Conservation (phyloP, 169 alveolate species). For the Babesia ovis region DNA sequence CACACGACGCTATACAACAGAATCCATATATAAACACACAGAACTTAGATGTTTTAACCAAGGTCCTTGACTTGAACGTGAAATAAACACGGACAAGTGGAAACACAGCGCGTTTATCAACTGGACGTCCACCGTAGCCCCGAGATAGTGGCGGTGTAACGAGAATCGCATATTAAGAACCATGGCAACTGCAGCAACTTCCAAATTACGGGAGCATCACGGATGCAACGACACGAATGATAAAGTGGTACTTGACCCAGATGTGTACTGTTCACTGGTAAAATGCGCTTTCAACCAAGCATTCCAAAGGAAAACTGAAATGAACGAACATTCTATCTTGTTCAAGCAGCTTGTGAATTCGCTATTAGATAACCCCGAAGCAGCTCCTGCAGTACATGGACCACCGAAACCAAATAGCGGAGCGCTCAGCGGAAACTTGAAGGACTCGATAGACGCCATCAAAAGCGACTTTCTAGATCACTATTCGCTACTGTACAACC, state of each 20-base stretch:
- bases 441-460: slow-evolving; percentile 54
- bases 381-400: neutral
- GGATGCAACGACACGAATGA: slow-evolving; percentile 1
- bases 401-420: slow-evolving; percentile 46
- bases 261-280: slow-evolving; percentile 68
- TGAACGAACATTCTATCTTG: slow-evolving; percentile 3
- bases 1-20: too few species aligned
- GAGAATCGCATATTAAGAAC: too few species aligned
- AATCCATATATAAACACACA: too few species aligned
- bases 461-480: slow-evolving; percentile 57
- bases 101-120: too few species aligned
- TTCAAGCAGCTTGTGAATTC: slow-evolving; percentile 36
- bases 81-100: too few species aligned
- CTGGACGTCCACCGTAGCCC: too few species aligned
- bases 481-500: slow-evolving; percentile 62
- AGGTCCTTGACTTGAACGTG: too few species aligned
- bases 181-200: slow-evolving; percentile 2
- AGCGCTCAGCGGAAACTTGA: slow-evolving; percentile 45
- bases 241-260: slow-evolving; percentile 52
- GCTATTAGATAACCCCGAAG: slow-evolving; percentile 16
- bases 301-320: slow-evolving; percentile 1
- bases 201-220: neutral
- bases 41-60: too few species aligned
- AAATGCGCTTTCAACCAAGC: slow-evolving; percentile 62
- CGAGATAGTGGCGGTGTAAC: too few species aligned